Conservation (phyloP, 1,284 basidiomycete genomes). For the Moesziomyces antarcticus region DNA sequence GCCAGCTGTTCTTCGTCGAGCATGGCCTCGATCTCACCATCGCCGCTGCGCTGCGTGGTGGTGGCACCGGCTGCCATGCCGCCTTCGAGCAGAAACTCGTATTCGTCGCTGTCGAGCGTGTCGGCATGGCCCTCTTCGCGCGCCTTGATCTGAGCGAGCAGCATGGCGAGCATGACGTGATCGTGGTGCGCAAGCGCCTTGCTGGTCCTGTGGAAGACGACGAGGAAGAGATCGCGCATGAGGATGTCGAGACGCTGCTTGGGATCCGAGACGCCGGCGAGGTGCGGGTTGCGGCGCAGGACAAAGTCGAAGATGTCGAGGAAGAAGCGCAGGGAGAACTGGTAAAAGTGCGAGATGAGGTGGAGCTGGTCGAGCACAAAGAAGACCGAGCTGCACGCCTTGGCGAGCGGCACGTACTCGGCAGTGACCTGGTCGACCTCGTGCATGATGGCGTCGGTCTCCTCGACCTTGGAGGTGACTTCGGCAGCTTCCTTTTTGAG, state of each 20-base stretch:
- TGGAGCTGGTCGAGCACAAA: slow-evolving; percentile 96
- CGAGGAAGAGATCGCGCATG: slow-evolving; percentile 89
- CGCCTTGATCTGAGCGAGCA: slow-evolving; percentile 89
- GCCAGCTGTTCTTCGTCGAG: slow-evolving; percentile 74
- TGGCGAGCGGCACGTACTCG: slow-evolving; percentile 92
- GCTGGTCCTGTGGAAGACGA: slow-evolving; percentile 88
- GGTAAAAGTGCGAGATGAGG: slow-evolving; percentile 96
- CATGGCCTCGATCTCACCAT: slow-evolving; percentile 46
- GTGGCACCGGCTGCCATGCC: slow-evolving; percentile 74
- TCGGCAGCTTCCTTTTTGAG: slow-evolving; percentile 97
- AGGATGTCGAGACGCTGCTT: slow-evolving; percentile 81
- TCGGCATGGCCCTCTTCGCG: slow-evolving; percentile 69
- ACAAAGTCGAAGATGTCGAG: slow-evolving; percentile 97
- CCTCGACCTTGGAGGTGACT: slow-evolving; percentile 94
- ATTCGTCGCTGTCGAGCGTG: slow-evolving; percentile 79
- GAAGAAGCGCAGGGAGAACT: slow-evolving; percentile 98
- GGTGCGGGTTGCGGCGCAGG: slow-evolving; percentile 88
- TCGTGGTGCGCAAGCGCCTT: slow-evolving; percentile 91
- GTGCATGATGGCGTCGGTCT: slow-evolving; percentile 93
- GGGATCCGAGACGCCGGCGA: slow-evolving; percentile 81
- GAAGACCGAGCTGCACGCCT: slow-evolving; percentile 96
- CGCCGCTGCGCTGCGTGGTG: slow-evolving; percentile 38
- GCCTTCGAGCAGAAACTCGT: slow-evolving; percentile 89
- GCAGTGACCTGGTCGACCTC: slow-evolving; percentile 95
- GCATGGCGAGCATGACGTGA: slow-evolving; percentile 88